Evolutionary conservation across 2,329 filamentous ascomycete genomes (phyloP), one percentile per base, ranked within the genome.

Genomic region (Trichoderma sp.): DNA sequence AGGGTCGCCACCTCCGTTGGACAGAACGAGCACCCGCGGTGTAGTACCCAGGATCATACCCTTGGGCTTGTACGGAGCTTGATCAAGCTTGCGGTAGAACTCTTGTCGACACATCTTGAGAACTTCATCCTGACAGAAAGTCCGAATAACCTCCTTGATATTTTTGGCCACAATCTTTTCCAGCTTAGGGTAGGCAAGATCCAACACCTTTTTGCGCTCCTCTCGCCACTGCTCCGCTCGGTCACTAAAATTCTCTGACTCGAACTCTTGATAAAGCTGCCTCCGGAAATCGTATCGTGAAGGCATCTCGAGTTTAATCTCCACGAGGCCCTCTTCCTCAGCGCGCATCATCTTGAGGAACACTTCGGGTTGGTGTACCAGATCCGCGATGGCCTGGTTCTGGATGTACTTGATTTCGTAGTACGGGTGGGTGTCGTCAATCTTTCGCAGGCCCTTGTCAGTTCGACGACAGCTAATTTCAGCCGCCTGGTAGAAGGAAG

Each of bases 281-380:
- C 90, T 88, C 71, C 90, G 90, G 84, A 97, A 95, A 39, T 91
- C 88, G 7, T 91, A 88, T 76, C 93, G 91, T 70, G 92, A 90
- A 76, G 93, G 90, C 80, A 98, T 88, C 15, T 88, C 88, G 20
- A 98, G 88, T 75, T 89, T 91, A 69, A 99, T 93, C 72, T 97
- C 93, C 15, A 99, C 88, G 1, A 99, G 85, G 3, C 95, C 95
- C 80, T 99, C 96, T 77, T 96, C 92, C 80, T 99, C 96, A 2
- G 96, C 96, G 80, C 94, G 97, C 81, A 98, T 90, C 96, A 99
- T 99, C 82, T 97, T 95, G 70, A 99, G 84, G 80, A 96, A 99
- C 30, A 97, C 85, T 74, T 98, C 95, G 1, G 96, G 96, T 68
- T 93, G 91, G 67, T 90, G 89, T 3, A 94, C 92, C 72, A 98